Conservation (phyloP, 2,329 filamentous ascomycete species). For the Phialophora chinensis region DNA sequence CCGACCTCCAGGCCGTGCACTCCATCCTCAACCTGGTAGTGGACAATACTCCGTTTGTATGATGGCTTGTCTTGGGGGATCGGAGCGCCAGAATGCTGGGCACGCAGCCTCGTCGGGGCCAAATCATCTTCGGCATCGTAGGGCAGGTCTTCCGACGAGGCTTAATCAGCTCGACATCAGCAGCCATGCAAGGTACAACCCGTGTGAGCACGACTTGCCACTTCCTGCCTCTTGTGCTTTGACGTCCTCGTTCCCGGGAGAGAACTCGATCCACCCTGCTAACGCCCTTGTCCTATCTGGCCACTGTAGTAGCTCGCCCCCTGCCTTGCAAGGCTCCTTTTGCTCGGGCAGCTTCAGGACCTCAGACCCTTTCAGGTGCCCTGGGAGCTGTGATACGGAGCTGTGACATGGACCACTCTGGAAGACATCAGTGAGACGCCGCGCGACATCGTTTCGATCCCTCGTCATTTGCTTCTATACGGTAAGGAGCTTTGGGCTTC, state of each 20-base stretch:
- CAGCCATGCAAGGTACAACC: slow-evolving; percentile 1
- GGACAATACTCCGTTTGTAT: no score
- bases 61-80: no score
- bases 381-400: no score
- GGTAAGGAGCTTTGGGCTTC: not conserved
- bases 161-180: not conserved
- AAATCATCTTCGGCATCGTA: not conserved
- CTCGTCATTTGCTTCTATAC: not conserved
- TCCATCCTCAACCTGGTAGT: no score
- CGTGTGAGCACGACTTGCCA: not conserved
- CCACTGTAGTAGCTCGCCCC: not conserved
- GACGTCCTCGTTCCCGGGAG: not conserved
- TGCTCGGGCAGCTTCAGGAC: not conserved
- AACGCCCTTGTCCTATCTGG: not conserved
- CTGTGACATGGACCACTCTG: not conserved
- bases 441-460: not conserved
- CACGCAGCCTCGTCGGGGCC: slow-evolving; percentile 1
- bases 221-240: not conserved
- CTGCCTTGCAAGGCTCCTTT: not conserved
- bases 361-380: not conserved
- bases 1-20: not conserved
- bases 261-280: not conserved
- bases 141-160: not conserved
- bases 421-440: not conserved
- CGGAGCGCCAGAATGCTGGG: no score